These are phyloP conservation scores for Pholiota adiposa DNA, from an alignment of 1,284 basidiomycete species.

Conservation along the genomic window DNA sequence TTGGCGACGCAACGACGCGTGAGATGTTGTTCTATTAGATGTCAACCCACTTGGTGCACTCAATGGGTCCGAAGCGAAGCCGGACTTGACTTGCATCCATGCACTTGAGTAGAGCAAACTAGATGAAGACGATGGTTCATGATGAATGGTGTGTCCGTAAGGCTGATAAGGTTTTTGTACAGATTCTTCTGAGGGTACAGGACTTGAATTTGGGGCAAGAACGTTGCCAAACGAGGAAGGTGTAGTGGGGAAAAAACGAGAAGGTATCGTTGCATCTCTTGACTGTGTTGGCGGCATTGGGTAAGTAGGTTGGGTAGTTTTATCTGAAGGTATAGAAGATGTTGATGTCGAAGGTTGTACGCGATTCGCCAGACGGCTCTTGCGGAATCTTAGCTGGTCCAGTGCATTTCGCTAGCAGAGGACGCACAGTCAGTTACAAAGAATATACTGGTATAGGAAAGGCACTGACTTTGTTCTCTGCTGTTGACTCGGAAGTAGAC, in stretches of 20 bases:
- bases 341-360: constrained; percentile 38
- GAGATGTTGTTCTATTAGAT: constrained; percentile 40
- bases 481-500: constrained; percentile 35
- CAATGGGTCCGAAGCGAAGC: constrained; percentile 54
- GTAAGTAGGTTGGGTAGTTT: constrained; percentile 30
- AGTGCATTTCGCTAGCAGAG: constrained; percentile 22
- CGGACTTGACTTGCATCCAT: constrained; percentile 40
- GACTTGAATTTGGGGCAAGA: constrained; percentile 78
- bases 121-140: constrained; percentile 49
- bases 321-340: constrained; percentile 27
- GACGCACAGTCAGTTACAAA: constrained; percentile 13
- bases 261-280: constrained; percentile 44
- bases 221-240: constrained; percentile 51
- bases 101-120: constrained; percentile 39
- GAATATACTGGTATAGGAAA: constrained; percentile 11
- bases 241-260: constrained; percentile 43
- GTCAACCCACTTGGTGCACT: constrained; percentile 64
- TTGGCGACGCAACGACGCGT: constrained; percentile 55
- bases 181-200: constrained; percentile 45
- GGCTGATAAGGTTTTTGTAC: constrained; percentile 39
- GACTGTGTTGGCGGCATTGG: constrained; percentile 46
- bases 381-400: constrained; percentile 26
- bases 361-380: constrained; percentile 42
- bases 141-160: constrained; percentile 33
- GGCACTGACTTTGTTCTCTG: constrained; percentile 42